Percentiles rank a stretch among this genome's conserved stretches.
Evolutionary conservation across 768 basidiomycete species (phyloP).

Genomic region (Termitomyces sp.): DNA sequence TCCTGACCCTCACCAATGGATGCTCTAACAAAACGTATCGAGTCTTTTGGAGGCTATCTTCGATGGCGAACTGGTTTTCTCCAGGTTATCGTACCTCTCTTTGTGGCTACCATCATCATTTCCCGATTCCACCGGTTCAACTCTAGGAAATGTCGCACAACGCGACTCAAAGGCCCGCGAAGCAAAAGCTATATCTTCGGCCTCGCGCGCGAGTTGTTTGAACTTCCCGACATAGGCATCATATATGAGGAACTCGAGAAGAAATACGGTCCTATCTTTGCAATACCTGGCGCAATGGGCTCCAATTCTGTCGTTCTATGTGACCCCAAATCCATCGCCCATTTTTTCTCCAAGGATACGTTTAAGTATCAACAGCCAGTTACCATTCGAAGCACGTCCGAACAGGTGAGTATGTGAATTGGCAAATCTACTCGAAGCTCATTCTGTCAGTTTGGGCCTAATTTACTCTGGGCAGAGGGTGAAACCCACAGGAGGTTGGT

Average conservation of each 20-base stretch:
- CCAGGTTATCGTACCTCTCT: not conserved
- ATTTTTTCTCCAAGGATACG: constrained; percentile 23
- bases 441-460: constrained; percentile 23
- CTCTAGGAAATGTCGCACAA: not conserved
- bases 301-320: constrained; percentile 18
- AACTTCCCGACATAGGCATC: constrained; percentile 9
- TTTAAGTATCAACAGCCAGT: constrained; percentile 18
- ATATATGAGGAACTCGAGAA: constrained; percentile 21
- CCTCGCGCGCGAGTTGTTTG: constrained; percentile 4
- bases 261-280: constrained; percentile 21
- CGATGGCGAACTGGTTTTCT: not conserved
- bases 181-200: constrained; percentile 10
- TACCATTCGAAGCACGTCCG: constrained; percentile 19
- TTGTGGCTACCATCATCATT: constrained; percentile 1
- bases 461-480: constrained; percentile 35
- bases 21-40: not conserved
- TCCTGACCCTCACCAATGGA: not conserved
- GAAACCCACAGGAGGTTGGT: constrained; percentile 35
- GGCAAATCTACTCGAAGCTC: not conserved
- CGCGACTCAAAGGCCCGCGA: constrained; percentile 6
- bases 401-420: constrained; percentile 2
- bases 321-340: constrained; percentile 21
- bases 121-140: not conserved
- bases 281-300: constrained; percentile 15
- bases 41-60: not conserved